Evolutionary conservation across 1,284 basidiomycete genomes (phyloP).

Genomic region (Pyrrhoderma noxium): DNA sequence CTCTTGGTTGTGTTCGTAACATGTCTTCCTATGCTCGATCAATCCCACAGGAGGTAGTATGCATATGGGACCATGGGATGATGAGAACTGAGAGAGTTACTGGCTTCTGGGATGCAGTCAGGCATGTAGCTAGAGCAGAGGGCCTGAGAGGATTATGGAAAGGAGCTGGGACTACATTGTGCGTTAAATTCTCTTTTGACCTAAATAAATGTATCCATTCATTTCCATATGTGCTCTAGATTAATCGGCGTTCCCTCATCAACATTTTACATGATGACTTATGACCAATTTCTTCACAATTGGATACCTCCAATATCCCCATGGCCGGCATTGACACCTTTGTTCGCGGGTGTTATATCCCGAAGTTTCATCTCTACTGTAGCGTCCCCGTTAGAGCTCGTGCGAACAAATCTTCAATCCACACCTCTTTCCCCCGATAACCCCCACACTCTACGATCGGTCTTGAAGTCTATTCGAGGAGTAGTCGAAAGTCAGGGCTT

Average conservation of each 20-base stretch:
- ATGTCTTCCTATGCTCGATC: conserved; percentile 65
- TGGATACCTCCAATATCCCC: conserved; percentile 52
- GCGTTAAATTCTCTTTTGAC: conserved; percentile 27
- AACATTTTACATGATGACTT: conserved; percentile 93
- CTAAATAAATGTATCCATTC: conserved; percentile 7
- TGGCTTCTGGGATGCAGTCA: conserved; percentile 77
- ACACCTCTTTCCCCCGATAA: conserved; percentile 60
- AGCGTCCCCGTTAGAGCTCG: conserved; percentile 86
- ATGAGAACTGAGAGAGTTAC: conserved; percentile 64
- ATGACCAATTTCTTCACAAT: conserved; percentile 78
- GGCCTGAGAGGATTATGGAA: conserved; percentile 83
- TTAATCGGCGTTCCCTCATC: conserved; percentile 90
- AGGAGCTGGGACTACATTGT: conserved; percentile 83
- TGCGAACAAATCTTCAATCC: conserved; percentile 92
- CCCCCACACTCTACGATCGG: conserved; percentile 69
- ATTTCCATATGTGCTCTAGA: conserved; percentile 39
- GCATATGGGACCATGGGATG: conserved; percentile 68
- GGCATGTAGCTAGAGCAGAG: conserved; percentile 70
- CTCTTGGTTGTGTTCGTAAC: conserved; percentile 57
- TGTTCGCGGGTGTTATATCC: conserved; percentile 79
- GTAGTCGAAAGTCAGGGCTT: conserved; percentile 62
- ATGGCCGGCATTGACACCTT: conserved; percentile 57
- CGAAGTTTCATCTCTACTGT: conserved; percentile 76
- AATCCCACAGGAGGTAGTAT: conserved; percentile 57
- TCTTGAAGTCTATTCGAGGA: conserved; percentile 52